Conservation (phyloP, 495 filamentous ascomycete genomes). For the Jackrogersella multiformis region DNA sequence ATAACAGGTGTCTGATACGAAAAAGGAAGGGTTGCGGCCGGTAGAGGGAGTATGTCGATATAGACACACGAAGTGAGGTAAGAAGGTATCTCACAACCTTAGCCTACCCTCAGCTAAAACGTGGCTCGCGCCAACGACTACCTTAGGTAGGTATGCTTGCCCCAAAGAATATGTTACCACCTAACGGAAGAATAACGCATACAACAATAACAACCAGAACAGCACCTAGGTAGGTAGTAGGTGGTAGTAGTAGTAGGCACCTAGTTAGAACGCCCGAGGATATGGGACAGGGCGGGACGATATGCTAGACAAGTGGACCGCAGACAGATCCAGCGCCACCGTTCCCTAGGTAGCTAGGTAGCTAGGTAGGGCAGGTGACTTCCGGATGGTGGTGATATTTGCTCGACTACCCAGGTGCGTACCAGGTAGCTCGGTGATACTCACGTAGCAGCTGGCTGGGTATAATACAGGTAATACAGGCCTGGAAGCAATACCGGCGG, state of each 20-base stretch:
- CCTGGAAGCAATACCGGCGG: too few relatives aligned
- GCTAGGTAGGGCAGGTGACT: conserved; percentile 40
- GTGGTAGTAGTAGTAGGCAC: conserved; percentile 8
- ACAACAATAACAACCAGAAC: conserved; percentile 22
- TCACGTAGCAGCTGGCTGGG: conserved; percentile 38
- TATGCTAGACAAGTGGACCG: conserved; percentile 36
- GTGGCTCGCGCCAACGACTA: conserved; percentile 35
- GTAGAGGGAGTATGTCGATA: conserved; percentile 38
- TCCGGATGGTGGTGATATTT: conserved; percentile 18
- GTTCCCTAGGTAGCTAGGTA: too few relatives aligned
- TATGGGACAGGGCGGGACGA: conserved; percentile 41
- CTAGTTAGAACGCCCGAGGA: conserved; percentile 28
- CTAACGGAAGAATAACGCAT: conserved; percentile 25
- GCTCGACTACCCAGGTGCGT: too few relatives aligned
- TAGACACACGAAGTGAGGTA: conserved; percentile 33
- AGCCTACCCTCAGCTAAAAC: conserved; percentile 25
- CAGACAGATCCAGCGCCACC: conserved; percentile 30
- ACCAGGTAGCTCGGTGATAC: conserved; percentile 35
- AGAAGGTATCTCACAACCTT: conserved; percentile 22
- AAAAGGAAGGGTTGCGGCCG: conserved; percentile 30
- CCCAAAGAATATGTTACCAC: conserved; percentile 22
- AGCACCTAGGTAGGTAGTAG: too few relatives aligned
- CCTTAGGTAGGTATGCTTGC: conserved; percentile 10
- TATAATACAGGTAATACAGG: too few relatives aligned
- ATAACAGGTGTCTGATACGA: conserved; percentile 28